Percentiles rank a stretch among this genome's conserved stretches.
These are phyloP conservation scores for Trichoderma atrobrunneum DNA, from an alignment of 2,329 filamentous ascomycete genomes.

Conservation along the genomic window DNA sequence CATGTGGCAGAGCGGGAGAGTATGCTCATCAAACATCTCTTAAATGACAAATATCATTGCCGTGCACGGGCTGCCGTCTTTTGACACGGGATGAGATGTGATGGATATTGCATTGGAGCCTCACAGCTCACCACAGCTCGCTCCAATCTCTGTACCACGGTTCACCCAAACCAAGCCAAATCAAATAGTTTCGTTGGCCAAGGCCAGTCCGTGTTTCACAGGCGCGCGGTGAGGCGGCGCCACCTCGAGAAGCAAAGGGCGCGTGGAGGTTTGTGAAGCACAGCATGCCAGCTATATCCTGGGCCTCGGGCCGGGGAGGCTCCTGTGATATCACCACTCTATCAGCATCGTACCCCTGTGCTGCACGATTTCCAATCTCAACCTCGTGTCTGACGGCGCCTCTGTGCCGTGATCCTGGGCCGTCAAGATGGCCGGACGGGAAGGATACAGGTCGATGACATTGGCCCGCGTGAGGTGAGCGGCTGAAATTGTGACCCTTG, in stretches of 20 bases:
- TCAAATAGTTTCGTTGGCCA: neutral
- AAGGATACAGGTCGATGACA: neutral
- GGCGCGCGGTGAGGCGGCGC: slow-evolving; percentile 16
- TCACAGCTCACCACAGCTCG: neutral
- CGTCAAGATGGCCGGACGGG: neutral
- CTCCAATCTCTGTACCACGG: neutral
- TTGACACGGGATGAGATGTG: neutral
- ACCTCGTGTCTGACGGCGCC: neutral
- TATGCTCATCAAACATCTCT: neutral
- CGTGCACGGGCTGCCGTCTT: neutral
- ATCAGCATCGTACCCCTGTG: neutral
- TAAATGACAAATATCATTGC: slow-evolving; percentile 3
- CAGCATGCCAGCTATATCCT: slow-evolving; percentile 2
- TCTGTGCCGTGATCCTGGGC: neutral
- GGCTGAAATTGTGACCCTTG: slow-evolving; percentile 5
- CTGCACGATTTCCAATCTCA: neutral
- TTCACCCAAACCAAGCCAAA: neutral
- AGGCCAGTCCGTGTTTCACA: neutral
- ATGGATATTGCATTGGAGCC: neutral
- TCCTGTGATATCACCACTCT: neutral
- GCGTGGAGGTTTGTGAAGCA: neutral
- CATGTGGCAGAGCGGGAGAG: neutral
- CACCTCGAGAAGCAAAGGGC: neutral
- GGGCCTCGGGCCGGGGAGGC: neutral
- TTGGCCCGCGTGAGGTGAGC: neutral